Evolutionary conservation across 78 protist genomes (phyloP), one percentile per base, ranked within the genome.

Genomic region (Creolimax fragrantissima): DNA sequence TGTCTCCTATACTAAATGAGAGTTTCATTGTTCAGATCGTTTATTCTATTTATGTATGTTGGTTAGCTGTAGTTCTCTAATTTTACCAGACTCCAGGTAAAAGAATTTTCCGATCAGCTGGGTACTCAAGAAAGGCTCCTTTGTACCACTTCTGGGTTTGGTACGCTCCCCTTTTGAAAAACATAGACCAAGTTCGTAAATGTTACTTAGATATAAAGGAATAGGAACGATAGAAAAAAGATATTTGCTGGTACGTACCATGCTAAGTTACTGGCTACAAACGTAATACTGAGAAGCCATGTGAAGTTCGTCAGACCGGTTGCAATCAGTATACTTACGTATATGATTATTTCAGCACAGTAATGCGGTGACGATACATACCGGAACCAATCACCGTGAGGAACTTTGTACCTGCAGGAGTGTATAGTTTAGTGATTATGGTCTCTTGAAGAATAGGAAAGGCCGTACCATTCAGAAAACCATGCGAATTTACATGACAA

Each of bases 361-460:
- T 91, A 91, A 74, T 91, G 92, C 2, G 92, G 92, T 43, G 84
- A 45, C n/a, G 88, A 11, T 17, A 58, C 45, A 4, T 6, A 67
- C 41, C 42, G 47, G 7, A 91, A 91, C 92, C 92, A 91, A 74
- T 91, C 92, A 24, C 92, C 92, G 3, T 35, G 86, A 2, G 92
- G 92, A 6, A 91, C 2, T 3, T 45, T 3, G 66, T 91, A 91
- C 36, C 89, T 39, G 45, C 47, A 41, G 45, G 6, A 11, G 3
- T 41, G 90, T 66, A 39, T 44, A 42, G 17, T 44, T 86, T 36
- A 36, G 90, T 3, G 45, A 35, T 35, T 44, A 43, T 44, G 41
- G 44, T 42, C 6, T 35, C n/a, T 88, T 42, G 90, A 42, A 44
- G 3, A 42, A 5, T 58, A 24, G 11, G 24, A 17, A 58, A 58